These are phyloP conservation scores for Plenodomus tracheiphilus DNA, from an alignment of 2,329 filamentous ascomycete species.

Conservation along the genomic window DNA sequence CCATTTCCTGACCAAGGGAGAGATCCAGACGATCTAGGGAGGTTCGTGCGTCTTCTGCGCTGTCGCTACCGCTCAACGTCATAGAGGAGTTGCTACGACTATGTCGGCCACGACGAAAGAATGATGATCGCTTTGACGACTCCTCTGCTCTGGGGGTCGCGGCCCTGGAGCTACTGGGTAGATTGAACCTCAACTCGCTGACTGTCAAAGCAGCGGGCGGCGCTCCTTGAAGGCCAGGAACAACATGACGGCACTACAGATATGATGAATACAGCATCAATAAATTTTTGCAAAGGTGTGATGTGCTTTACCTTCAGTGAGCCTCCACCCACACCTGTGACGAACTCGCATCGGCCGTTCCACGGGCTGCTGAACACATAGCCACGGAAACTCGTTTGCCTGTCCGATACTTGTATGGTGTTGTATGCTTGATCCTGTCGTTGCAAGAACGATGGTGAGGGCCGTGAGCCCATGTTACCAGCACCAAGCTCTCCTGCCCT, in stretches of 20 bases:
- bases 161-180: constrained; percentile 61
- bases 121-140: constrained; percentile 37
- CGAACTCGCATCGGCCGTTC: constrained; percentile 85
- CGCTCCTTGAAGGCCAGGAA: constrained; percentile 53
- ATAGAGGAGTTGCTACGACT: constrained; percentile 34
- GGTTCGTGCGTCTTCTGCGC: constrained; percentile 21
- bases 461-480: constrained; percentile 16
- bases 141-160: constrained; percentile 38
- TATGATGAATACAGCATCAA: background rate
- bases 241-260: constrained; percentile 66
- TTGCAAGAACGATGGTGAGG: constrained; percentile 21
- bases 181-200: constrained; percentile 88
- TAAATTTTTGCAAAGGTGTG: background rate
- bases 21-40: constrained; percentile 64
- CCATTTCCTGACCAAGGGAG: constrained; percentile 77
- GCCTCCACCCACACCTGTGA: constrained; percentile 74
- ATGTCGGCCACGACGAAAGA: constrained; percentile 38
- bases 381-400: constrained; percentile 57
- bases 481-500: constrained; percentile 13
- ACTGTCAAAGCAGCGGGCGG: constrained; percentile 55
- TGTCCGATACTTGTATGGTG: constrained; percentile 47
- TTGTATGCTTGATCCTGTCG: constrained; percentile 32
- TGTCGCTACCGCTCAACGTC: constrained; percentile 21
- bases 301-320: constrained; percentile 57
- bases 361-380: constrained; percentile 86